Base-by-base conservation (phyloP, 208 protist genomes). In the Naegleria fowleri region DNA sequence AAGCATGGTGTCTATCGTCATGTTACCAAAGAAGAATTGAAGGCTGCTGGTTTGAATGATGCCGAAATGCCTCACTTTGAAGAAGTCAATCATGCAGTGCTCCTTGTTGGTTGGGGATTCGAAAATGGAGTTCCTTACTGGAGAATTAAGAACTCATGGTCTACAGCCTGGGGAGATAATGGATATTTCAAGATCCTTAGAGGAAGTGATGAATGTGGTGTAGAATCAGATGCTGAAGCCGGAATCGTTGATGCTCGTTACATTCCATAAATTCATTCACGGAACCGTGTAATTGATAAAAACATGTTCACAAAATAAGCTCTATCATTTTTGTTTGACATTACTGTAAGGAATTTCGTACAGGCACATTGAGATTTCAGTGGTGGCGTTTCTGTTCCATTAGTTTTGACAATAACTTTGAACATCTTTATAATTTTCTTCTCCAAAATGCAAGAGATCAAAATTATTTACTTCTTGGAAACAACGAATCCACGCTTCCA, bases 61-160 rank as follows among this genome's bases (percentile, higher is more conserved):
- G 29, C 19, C 36, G 67, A 79, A 79, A 36, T 79, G 16, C 16
- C 16, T 7, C 29, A 79, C 29, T 79, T 79, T 36, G 85, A 88
- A 38, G 41, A 19, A 19, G 16, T 39, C 39, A 58, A 29, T 58
- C 97, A 98, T 91, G 96, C 96, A 48, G 95, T 98, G 91, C 90
- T 93, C 55, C 88, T 98, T 86, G 93, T 97, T 84, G 96, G 97
- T 87, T 98, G 96, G 96, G 96, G 96, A 75, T 91, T 92, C 59
- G 90, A 94, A 90, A 92, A 95, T 92, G 95, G 94, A 43, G 87
- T 92, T 29, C 90, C 91, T 84, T 98, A 98, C 94, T 98, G 97
- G 97, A 95, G 95, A 90, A 93, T 97, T 91, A 95, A 94, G 40
- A 98, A 98, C 94, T 96, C 95, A 92, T 97, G 96, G 97, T 96